Evolutionary conservation across 768 basidiomycete genomes (phyloP).

Genomic region (Mycena venus): DNA sequence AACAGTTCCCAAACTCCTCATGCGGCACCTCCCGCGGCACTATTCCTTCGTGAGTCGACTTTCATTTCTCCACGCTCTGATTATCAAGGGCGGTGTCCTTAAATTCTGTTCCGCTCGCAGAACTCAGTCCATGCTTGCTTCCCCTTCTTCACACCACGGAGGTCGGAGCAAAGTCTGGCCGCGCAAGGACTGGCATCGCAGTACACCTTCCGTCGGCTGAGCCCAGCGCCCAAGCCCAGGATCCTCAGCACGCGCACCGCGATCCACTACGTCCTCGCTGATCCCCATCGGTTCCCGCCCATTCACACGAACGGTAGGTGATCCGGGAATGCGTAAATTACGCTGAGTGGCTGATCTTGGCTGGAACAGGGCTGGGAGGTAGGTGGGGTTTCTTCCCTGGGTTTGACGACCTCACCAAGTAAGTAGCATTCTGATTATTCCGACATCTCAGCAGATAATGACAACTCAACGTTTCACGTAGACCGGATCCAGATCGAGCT

Average conservation of each 20-base stretch:
- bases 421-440: background rate
- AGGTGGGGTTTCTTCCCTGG: slow-evolving; percentile 7
- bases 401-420: background rate
- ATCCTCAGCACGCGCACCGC: slow-evolving; percentile 45
- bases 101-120: slow-evolving; percentile 37
- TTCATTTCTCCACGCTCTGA: background rate
- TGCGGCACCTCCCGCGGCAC: slow-evolving; percentile 56
- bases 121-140: slow-evolving; percentile 72
- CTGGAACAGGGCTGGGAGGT: slow-evolving; percentile 22
- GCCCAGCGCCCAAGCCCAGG: slow-evolving; percentile 36
- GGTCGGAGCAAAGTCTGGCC: slow-evolving; percentile 52
- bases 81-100: background rate
- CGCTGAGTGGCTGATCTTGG: background rate
- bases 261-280: slow-evolving; percentile 46
- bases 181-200: slow-evolving; percentile 50
- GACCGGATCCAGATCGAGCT: slow-evolving; percentile 23
- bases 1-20: slow-evolving; percentile 56
- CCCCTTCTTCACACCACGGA: slow-evolving; percentile 72
- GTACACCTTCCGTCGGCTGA: slow-evolving; percentile 57
- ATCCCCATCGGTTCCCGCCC: slow-evolving; percentile 42
- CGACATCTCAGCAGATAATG: background rate
- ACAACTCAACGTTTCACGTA: background rate
- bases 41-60: slow-evolving; percentile 47
- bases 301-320: slow-evolving; percentile 42
- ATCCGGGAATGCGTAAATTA: background rate